phyloP scores from a whole-genome alignment of 2,329 filamentous ascomycete genomes.

The Xylariales sp. region DNA sequence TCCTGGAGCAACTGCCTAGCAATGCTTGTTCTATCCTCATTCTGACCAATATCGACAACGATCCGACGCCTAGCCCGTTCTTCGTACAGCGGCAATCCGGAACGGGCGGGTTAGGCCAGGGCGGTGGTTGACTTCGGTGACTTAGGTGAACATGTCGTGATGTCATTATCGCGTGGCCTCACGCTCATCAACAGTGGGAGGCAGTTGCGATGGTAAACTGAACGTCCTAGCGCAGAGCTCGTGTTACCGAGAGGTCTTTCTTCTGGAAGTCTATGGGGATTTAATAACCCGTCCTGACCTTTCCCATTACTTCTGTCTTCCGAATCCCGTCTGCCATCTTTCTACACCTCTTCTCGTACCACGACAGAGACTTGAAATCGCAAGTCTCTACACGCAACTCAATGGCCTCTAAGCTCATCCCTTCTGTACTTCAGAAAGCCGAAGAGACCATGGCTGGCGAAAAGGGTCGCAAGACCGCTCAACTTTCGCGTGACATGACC shows the following conservation, averaged over 20 bases:
- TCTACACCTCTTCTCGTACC: not conserved
- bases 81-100: not conserved
- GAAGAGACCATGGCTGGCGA: slow-evolving; percentile 7
- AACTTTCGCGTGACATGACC: slow-evolving; percentile 1
- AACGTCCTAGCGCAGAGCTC: no score
- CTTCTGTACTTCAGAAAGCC: not conserved
- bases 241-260: no score
- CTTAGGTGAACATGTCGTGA: not conserved
- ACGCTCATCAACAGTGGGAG: no score
- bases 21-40: not conserved
- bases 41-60: no score
- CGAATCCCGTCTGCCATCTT: not conserved
- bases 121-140: not conserved
- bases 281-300: not conserved
- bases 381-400: no score
- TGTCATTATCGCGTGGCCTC: not conserved
- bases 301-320: not conserved
- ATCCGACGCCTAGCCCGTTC: not conserved
- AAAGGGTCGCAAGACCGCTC: slow-evolving; percentile 4
- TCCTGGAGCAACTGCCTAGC: not conserved
- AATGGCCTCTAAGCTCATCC: slow-evolving; percentile 8
- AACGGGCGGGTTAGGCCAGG: not conserved
- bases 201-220: no score
- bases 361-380: no score
- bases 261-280: not conserved